Evolutionary conservation across 768 basidiomycete species (phyloP).

Genomic region (Hericium coralloides): DNA sequence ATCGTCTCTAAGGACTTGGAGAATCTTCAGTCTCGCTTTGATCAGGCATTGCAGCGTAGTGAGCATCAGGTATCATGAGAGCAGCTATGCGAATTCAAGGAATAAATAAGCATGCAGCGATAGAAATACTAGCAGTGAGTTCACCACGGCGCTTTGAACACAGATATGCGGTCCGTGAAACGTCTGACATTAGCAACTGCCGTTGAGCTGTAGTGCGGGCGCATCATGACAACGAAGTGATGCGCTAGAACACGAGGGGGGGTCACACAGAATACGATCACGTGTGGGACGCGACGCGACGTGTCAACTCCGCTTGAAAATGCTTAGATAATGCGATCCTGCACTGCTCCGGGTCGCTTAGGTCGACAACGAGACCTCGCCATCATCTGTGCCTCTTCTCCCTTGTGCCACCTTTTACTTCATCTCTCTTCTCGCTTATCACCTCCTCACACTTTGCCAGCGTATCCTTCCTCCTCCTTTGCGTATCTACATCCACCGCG

Average conservation of each 20-base stretch:
- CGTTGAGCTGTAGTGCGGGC: too few relatives aligned
- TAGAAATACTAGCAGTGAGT: not conserved
- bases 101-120: not conserved
- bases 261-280: too few relatives aligned
- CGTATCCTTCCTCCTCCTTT: conserved; percentile 4
- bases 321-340: not conserved
- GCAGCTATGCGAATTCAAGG: too few relatives aligned
- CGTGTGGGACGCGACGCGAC: conserved; percentile 12
- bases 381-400: not conserved
- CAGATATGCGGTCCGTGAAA: too few relatives aligned
- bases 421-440: not conserved
- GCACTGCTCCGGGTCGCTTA: too few relatives aligned
- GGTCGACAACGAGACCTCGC: not conserved
- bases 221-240: not conserved
- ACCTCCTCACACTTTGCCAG: not conserved
- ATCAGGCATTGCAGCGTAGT: too few relatives aligned
- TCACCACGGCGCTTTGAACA: too few relatives aligned
- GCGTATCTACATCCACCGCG: not conserved
- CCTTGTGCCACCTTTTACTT: conserved; percentile 3
- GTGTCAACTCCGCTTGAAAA: conserved; percentile 39
- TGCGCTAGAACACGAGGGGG: conserved; percentile 25
- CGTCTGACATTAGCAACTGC: too few relatives aligned
- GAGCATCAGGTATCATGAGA: too few relatives aligned
- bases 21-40: too few relatives aligned
- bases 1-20: too few relatives aligned